Conservation (phyloP, 2,329 filamentous ascomycete genomes). For the Cercospora sojina region DNA sequence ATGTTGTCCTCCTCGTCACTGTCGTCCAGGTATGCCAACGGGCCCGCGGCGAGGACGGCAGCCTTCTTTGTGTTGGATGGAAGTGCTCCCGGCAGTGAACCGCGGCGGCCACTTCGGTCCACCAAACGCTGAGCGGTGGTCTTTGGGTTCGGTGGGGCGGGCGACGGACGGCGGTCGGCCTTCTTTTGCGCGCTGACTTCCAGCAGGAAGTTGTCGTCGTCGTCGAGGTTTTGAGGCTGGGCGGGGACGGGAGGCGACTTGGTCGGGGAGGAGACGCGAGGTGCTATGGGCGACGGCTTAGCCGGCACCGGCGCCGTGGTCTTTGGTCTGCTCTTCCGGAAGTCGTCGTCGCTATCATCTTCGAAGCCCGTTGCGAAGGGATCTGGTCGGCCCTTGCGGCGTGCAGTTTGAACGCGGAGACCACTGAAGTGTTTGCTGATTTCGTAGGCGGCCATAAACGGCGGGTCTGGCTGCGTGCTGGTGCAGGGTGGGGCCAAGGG, state of each 20-base stretch:
- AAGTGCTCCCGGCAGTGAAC: conserved; percentile 23
- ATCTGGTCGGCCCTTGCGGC: conserved; percentile 29
- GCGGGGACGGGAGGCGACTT: conserved; percentile 21
- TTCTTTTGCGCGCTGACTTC: conserved; percentile 23
- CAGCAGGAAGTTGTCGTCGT: conserved; percentile 36
- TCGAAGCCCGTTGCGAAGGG: conserved; percentile 38
- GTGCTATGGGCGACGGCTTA: conserved; percentile 19
- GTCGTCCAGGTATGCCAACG: conserved; percentile 38
- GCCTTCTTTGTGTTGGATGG: conserved; percentile 26
- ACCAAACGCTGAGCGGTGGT: conserved; percentile 23
- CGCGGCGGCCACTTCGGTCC: conserved; percentile 27
- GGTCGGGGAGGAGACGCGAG: conserved; percentile 16
- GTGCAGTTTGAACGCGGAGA: conserved; percentile 35
- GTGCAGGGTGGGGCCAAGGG: not conserved
- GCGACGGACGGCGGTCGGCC: conserved; percentile 33
- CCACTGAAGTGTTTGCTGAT: conserved; percentile 37
- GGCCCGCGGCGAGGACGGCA: conserved; percentile 32
- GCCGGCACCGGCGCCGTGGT: conserved; percentile 28
- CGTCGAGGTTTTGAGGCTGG: conserved; percentile 30
- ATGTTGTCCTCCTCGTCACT: conserved; percentile 32
- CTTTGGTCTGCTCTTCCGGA: conserved; percentile 30
- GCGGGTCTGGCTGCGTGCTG: not conserved
- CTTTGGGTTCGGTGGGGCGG: conserved; percentile 28
- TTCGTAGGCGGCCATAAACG: conserved; percentile 35
- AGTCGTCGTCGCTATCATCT: conserved; percentile 34